phyloP scores from a whole-genome alignment of 805 yeast species.

The Spathaspora girioi region DNA sequence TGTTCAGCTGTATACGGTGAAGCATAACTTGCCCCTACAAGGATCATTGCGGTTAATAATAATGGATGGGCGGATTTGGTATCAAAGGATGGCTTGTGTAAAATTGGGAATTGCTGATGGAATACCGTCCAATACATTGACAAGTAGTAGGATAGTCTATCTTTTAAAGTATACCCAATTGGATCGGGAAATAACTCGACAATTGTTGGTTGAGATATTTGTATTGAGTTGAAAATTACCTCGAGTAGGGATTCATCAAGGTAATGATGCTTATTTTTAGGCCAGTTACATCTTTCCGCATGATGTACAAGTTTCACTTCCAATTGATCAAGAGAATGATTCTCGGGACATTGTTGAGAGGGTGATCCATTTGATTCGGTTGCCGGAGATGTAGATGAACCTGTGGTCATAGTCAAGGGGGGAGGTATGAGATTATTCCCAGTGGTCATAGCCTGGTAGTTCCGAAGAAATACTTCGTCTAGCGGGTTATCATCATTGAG shows the following conservation, averaged over 20 bases:
- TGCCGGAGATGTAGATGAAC: conserved; percentile 32
- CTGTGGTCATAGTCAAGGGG: neutral
- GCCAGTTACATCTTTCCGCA: conserved; percentile 18
- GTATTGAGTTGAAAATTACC: conserved; percentile 25
- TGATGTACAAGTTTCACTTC: conserved; percentile 15
- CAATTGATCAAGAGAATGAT: conserved; percentile 7
- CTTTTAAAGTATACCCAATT: conserved; percentile 21
- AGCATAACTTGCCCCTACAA: conserved; percentile 50
- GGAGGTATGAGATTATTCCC: neutral
- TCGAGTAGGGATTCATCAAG: conserved; percentile 36
- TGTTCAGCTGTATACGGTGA: conserved; percentile 10
- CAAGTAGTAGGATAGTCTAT: conserved; percentile 32
- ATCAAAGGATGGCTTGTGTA: conserved; percentile 58
- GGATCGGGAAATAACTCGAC: conserved; percentile 7
- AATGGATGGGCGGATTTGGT: conserved; percentile 46
- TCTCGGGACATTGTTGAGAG: neutral
- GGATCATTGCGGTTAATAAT: conserved; percentile 50
- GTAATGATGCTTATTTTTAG: conserved; percentile 32
- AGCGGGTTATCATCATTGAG: conserved; percentile 35
- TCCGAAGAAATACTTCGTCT: conserved; percentile 28
- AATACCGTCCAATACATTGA: conserved; percentile 54
- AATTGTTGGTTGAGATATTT: neutral
- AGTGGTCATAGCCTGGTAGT: neutral
- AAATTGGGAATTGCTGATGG: conserved; percentile 56
- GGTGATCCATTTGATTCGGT: conserved; percentile 15